Conservation (phyloP, 2,329 filamentous ascomycete genomes). For the Gyromitra esculenta region DNA sequence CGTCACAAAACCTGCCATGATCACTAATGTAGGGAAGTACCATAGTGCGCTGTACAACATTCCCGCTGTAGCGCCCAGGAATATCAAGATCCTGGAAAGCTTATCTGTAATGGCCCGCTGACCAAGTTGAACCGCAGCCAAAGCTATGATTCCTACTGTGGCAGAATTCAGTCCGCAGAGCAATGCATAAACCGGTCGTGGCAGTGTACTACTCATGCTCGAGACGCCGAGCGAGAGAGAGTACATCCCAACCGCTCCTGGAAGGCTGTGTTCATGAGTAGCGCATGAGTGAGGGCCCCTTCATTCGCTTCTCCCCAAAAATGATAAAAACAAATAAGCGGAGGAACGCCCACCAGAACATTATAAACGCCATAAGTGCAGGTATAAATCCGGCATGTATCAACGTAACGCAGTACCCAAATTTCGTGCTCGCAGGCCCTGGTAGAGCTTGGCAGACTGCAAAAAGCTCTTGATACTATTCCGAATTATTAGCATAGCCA, state of each 20-base stretch:
- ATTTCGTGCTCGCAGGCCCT: slow-evolving; percentile 75
- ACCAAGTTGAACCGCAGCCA: slow-evolving; percentile 74
- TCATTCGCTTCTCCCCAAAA: neutral
- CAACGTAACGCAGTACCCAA: slow-evolving; percentile 74
- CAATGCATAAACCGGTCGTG: slow-evolving; percentile 72
- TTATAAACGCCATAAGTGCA: slow-evolving; percentile 69
- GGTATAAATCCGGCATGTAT: slow-evolving; percentile 70
- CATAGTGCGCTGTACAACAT: slow-evolving; percentile 76
- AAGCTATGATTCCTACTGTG: slow-evolving; percentile 75
- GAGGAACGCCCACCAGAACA: slow-evolving; percentile 65
- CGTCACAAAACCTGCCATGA: slow-evolving; percentile 66
- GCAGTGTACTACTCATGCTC: slow-evolving; percentile 69
- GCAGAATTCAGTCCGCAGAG: slow-evolving; percentile 77
- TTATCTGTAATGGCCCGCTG: slow-evolving; percentile 74
- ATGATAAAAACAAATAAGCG: neutral
- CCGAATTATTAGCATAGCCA: slow-evolving; percentile 5
- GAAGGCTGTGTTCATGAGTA: slow-evolving; percentile 64
- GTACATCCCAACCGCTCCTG: slow-evolving; percentile 76
- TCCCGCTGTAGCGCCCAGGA: slow-evolving; percentile 71
- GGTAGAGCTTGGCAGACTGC: slow-evolving; percentile 74
- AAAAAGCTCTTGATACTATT: slow-evolving; percentile 76
- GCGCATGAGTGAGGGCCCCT: slow-evolving; percentile 1
- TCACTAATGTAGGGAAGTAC: slow-evolving; percentile 76
- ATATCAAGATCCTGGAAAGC: slow-evolving; percentile 71
- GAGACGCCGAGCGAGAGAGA: slow-evolving; percentile 72